These are phyloP conservation scores for Helicostylum pulchrum DNA, from an alignment of 192 early-diverging fungal species.

Conservation along the genomic window DNA sequence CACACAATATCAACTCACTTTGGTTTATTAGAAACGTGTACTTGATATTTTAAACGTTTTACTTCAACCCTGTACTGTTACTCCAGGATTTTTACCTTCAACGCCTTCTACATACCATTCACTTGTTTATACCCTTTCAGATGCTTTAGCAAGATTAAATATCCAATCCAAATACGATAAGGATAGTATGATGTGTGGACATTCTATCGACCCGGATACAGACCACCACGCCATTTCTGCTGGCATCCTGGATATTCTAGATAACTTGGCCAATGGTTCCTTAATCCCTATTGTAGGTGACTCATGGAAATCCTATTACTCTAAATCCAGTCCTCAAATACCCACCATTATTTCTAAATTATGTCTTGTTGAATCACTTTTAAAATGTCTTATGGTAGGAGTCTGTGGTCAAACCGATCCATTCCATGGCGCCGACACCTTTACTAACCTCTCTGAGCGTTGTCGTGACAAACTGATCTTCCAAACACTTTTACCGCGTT, in stretches of 20 bases:
- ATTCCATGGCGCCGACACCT: not conserved
- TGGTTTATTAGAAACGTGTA: slow-evolving; percentile 25
- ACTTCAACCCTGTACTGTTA: slow-evolving; percentile 9
- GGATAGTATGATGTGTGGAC: not conserved
- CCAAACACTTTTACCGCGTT: slow-evolving; percentile 12
- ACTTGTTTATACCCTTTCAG: slow-evolving; percentile 34
- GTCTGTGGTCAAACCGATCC: slow-evolving; percentile 1
- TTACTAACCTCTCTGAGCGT: not conserved
- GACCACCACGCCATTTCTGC: slow-evolving; percentile 1
- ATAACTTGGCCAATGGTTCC: slow-evolving; percentile 14
- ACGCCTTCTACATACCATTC: slow-evolving; percentile 31
- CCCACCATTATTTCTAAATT: slow-evolving; percentile 6
- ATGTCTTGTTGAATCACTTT: slow-evolving; percentile 25
- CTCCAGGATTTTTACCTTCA: slow-evolving; percentile 23
- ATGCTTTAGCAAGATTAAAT: slow-evolving; percentile 24
- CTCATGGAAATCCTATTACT: slow-evolving; percentile 16
- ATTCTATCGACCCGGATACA: not conserved
- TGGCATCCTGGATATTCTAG: slow-evolving; percentile 17
- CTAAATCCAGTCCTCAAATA: not conserved
- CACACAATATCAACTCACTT: not conserved
- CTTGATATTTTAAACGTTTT: slow-evolving; percentile 22
- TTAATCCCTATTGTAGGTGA: slow-evolving; percentile 16
- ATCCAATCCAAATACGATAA: not conserved
- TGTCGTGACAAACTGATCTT: not conserved
- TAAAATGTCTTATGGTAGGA: slow-evolving; percentile 12